Evolutionary conservation across 1,139 yeast genomes (phyloP).

Genomic region (Geotrichum phurueaensis): DNA sequence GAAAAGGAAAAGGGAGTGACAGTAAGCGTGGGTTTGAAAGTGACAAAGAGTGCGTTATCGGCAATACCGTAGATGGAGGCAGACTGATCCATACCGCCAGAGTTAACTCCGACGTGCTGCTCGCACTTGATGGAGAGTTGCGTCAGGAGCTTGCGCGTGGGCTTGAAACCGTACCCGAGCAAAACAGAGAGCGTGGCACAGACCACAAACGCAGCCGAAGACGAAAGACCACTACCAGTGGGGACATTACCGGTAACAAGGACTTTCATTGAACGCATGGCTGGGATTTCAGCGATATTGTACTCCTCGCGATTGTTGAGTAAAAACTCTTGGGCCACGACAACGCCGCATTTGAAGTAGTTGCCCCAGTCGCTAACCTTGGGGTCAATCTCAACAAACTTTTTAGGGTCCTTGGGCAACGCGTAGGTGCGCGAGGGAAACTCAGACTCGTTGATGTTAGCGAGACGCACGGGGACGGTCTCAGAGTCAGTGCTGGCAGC

Average conservation of each 20-base stretch:
- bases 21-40: constrained; percentile 53
- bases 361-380: constrained; percentile 54
- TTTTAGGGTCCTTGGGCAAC: constrained; percentile 40
- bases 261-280: constrained; percentile 37
- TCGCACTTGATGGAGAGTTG: constrained; percentile 62
- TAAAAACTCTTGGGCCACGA: constrained; percentile 53
- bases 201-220: constrained; percentile 70
- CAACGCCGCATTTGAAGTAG: constrained; percentile 61
- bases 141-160: constrained; percentile 47
- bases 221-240: constrained; percentile 66
- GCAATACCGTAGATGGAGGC: constrained; percentile 65
- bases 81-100: constrained; percentile 77
- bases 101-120: constrained; percentile 67
- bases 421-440: constrained; percentile 41
- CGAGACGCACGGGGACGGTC: constrained; percentile 27
- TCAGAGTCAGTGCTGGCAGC: constrained; percentile 10
- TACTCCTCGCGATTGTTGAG: constrained; percentile 12
- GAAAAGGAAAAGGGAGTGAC: constrained; percentile 52
- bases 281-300: constrained; percentile 11
- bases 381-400: constrained; percentile 45
- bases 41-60: constrained; percentile 54
- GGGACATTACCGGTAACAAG: constrained; percentile 64
- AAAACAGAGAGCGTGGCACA: constrained; percentile 57
- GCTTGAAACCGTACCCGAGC: constrained; percentile 45
- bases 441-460: constrained; percentile 40